phyloP scores from a whole-genome alignment of 2,329 filamentous ascomycete genomes.

The Macrophomina tecta region DNA sequence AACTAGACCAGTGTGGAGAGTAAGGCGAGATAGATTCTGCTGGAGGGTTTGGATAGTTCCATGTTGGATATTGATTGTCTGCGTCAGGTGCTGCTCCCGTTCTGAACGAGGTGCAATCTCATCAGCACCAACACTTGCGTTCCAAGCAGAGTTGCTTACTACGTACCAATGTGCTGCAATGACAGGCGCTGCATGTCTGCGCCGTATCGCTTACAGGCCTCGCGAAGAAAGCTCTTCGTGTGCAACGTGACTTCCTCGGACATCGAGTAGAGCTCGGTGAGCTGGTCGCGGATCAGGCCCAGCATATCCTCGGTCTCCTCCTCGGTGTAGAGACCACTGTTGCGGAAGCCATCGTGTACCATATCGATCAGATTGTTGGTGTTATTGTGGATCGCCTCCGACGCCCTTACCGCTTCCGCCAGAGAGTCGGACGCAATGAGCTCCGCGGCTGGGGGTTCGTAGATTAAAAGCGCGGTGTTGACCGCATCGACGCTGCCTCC shows the following conservation, averaged over 20 bases:
- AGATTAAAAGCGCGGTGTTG: background rate
- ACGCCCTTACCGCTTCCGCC: background rate
- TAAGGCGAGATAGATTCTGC: background rate
- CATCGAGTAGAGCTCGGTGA: background rate
- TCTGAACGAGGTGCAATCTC: background rate
- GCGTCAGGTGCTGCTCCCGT: background rate
- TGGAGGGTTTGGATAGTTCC: background rate
- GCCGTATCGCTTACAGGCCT: background rate
- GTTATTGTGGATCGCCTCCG: background rate
- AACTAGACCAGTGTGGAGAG: constrained; percentile 6
- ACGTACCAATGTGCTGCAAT: background rate
- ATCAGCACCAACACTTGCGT: background rate
- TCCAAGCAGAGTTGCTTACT: background rate
- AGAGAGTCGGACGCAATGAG: background rate
- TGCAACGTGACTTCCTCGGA: background rate
- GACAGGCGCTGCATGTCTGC: background rate
- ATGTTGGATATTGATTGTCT: background rate
- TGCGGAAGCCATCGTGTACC: background rate
- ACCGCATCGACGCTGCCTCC: background rate
- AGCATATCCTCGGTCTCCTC: constrained; percentile 2
- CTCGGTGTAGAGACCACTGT: background rate
- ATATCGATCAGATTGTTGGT: background rate
- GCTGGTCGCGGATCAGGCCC: background rate
- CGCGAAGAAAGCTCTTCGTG: background rate
- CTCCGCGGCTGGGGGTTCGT: background rate